These are phyloP conservation scores for Penicillium goetzii DNA, from an alignment of 495 filamentous ascomycete genomes.

Conservation along the genomic window DNA sequence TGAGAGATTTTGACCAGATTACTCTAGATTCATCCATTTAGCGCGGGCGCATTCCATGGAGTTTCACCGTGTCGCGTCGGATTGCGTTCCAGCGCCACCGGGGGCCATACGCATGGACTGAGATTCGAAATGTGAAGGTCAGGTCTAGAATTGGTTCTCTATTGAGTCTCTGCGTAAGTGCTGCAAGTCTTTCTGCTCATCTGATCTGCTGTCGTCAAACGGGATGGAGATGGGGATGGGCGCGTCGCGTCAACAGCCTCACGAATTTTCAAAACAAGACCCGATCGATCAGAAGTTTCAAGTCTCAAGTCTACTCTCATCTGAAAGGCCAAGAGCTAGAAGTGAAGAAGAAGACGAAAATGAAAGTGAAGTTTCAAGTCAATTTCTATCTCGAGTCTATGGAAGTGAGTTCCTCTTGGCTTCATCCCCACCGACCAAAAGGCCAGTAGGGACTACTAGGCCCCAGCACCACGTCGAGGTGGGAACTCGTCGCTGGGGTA, in stretches of 20 bases:
- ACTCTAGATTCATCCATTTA: no score
- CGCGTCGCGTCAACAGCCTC: background rate
- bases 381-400: background rate
- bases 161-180: background rate
- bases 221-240: background rate
- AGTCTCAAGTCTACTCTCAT: background rate
- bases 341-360: background rate
- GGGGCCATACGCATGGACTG: no score
- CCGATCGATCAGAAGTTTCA: background rate
- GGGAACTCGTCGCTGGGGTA: slow-evolving; percentile 20
- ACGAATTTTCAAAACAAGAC: background rate
- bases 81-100: no score
- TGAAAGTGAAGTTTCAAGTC: background rate
- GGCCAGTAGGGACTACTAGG: slow-evolving; percentile 16
- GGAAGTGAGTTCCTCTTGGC: slow-evolving; percentile 2
- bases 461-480: slow-evolving; percentile 23
- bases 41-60: no score
- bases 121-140: no score
- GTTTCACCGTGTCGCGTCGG: no score
- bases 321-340: background rate
- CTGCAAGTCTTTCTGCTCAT: background rate
- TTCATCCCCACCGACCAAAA: slow-evolving; percentile 15
- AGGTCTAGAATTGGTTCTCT: background rate
- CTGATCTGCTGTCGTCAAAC: background rate
- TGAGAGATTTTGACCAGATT: no score